Base-by-base conservation (phyloP, 2,329 filamentous ascomycete species). In the Penicillium corylophilum region DNA sequence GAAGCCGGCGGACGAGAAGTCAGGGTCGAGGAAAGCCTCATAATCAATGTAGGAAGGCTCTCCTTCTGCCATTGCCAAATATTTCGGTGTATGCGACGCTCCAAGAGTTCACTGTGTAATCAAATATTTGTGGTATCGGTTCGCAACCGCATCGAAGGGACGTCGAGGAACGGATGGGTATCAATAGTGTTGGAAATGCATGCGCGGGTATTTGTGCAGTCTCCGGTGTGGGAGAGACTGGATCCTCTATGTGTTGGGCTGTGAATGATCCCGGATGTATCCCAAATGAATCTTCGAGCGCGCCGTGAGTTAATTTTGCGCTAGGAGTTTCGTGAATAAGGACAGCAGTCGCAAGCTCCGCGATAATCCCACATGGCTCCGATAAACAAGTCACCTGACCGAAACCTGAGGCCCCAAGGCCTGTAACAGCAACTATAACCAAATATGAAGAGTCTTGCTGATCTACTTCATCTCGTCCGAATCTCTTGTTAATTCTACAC, bases 1-100 rank as follows among this genome's bases (percentile, higher is more conserved):
- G 68, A 97, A 96, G 15, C 82, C 75, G 18, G 88, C 79, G 5
- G 93, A 83, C 20, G 86, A 89, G 77, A 99, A 99, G 55, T 82
- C 78, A 10, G 91, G 89, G 44, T 87, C 83, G 59, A 96, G 83
- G 66, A 99, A 95, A 57, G 89, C 82, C 70, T 95, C 90, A 75
- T 96, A 95, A 81, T 97, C 92, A 68, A 99, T 92, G 75, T 99
- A 99, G 8, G 90, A 94, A 36, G 86, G 81, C 46, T 74, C 72
- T 15, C 57, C 60, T 55, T 70, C 69, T 7, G 67, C 62, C 72
- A 74, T 74, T 20, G 46, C 56, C 43, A 22, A 16, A 39, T 4
- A 2, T 4, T 10, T 15, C 16, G 13, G 13, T 36, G n/a, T 13
- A 16, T 18, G 2, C 4, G n/a, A 20, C 18, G 18, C 13, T 10